phyloP scores from a whole-genome alignment of 2,329 filamentous ascomycete genomes.

The Hypoxylon sp. region DNA sequence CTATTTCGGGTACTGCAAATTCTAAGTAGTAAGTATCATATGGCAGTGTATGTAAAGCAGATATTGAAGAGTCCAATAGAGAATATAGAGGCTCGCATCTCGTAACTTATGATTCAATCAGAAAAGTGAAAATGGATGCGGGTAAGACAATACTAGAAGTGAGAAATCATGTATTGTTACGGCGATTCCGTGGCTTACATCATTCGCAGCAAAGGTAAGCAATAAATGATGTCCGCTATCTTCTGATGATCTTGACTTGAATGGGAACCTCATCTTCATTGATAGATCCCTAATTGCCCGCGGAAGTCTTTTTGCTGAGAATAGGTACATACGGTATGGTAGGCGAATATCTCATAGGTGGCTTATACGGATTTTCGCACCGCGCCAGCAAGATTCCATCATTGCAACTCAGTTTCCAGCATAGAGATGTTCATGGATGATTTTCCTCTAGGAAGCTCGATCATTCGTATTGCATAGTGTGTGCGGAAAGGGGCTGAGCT shows the following conservation, averaged over 20 bases:
- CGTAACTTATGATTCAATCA: neutral
- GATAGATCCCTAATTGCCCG: neutral
- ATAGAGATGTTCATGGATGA: no score
- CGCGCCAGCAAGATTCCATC: no score
- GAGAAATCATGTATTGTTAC: neutral
- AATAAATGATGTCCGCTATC: neutral
- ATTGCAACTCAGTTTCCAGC: no score
- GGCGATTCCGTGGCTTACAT: constrained; percentile 14
- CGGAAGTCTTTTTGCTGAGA: neutral
- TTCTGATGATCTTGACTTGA: constrained; percentile 4
- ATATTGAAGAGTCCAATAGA: neutral
- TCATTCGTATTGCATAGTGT: no score
- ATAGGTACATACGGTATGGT: neutral
- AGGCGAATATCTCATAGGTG: neutral
- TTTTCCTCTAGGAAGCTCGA: no score
- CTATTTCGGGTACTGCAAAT: neutral
- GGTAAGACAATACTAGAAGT: neutral
- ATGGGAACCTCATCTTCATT: constrained; percentile 1
- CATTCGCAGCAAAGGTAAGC: constrained; percentile 7
- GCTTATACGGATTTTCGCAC: no score
- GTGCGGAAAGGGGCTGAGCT: no score
- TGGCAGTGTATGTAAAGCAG: neutral
- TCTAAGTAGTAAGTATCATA: neutral
- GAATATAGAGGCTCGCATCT: neutral
- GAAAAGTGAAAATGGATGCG: neutral